Evolutionary conservation across 257 asterid genomes (phyloP).

Genomic region (Gardenia jasminoides): DNA sequence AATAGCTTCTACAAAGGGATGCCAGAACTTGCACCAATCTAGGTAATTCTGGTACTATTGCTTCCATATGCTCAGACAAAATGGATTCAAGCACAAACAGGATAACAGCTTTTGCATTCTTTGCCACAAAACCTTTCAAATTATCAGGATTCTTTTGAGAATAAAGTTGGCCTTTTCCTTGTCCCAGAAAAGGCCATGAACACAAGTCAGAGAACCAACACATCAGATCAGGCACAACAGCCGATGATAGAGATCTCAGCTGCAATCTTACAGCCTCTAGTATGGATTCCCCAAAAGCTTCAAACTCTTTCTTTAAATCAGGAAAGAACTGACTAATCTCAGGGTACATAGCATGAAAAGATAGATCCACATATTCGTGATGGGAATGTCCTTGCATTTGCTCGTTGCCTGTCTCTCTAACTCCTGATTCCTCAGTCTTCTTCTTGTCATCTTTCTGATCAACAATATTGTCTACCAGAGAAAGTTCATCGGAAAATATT

Average conservation of each 20-base stretch:
- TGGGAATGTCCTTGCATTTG: constrained; percentile 35
- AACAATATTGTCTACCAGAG: constrained; percentile 48
- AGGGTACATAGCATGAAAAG: constrained; percentile 65
- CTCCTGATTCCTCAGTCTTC: constrained; percentile 35
- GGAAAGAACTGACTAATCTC: constrained; percentile 77
- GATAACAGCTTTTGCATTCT: constrained; percentile 88
- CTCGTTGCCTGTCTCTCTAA: constrained; percentile 28
- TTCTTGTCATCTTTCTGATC: constrained; percentile 44
- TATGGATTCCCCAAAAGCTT: constrained; percentile 79
- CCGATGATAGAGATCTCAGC: constrained; percentile 71
- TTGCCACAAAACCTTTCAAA: constrained; percentile 81
- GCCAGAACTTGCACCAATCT: constrained; percentile 71
- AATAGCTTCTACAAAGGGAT: constrained; percentile 67
- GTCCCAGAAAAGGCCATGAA: constrained; percentile 71
- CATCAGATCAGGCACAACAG: constrained; percentile 74
- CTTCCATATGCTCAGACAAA: constrained; percentile 86
- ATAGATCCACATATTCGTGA: constrained; percentile 45
- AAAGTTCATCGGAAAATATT: constrained; percentile 85
- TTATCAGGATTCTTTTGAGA: constrained; percentile 36
- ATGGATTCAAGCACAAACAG: constrained; percentile 86
- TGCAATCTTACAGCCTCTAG: constrained; percentile 94
- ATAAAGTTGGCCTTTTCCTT: constrained; percentile 35
- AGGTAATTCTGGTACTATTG: constrained; percentile 84
- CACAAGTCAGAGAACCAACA: constrained; percentile 93
- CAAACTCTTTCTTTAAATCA: constrained; percentile 71